Evolutionary conservation across 2,329 filamentous ascomycete species (phyloP), one percentile per base, ranked within the genome.

Genomic region (Talaromyces sp.): DNA sequence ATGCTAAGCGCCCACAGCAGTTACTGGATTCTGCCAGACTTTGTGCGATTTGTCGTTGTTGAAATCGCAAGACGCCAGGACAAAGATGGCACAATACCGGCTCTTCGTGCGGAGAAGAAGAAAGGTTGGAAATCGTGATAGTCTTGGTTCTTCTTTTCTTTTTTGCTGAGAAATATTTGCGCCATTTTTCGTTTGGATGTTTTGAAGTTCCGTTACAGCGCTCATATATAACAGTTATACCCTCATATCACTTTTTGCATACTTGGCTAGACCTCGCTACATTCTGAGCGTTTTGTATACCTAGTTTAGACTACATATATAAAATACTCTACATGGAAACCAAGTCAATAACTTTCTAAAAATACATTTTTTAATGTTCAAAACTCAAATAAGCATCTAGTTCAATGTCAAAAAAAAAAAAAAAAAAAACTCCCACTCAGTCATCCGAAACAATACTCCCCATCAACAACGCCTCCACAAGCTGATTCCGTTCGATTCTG

Each of bases 1-100:
- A 99, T 99, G 95, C 79, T 99, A 60, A 91, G 92, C 61, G 95
- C 95, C 8, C 95, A 99, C 75, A 92, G 91, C 61, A 94, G 90
- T 72, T 99, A 99, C 75, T 99, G 95, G 95, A 84, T 87, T 2
- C 87, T 90, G 68, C 85, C 82, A 31, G 95, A 98, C 72, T 93
- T 99, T 73, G 88, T 96, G n/a, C 82, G 93, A 52, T 88, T 98
- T 81, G 77, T 98, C 56, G 96, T 96, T 51, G 82, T 94, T 34
- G 95, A 99, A 76, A 87, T 96, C 67, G 93, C 93, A 3, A 82
- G 94, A 65, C 82, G 82, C 67, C 84, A 86, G 5, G 93, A 94
- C 0, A 87, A 84, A 67, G 80, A 83, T 12, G 82, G 83, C 16
- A 84, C 83, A 0, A 69, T 87, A 57, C 65, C 73, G 60, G 78